A percentile compares a stretch with the other conserved stretches of the same genome.
phyloP scores from a whole-genome alignment of 2,329 filamentous ascomycete species.

The Alternaria ventricosa region DNA sequence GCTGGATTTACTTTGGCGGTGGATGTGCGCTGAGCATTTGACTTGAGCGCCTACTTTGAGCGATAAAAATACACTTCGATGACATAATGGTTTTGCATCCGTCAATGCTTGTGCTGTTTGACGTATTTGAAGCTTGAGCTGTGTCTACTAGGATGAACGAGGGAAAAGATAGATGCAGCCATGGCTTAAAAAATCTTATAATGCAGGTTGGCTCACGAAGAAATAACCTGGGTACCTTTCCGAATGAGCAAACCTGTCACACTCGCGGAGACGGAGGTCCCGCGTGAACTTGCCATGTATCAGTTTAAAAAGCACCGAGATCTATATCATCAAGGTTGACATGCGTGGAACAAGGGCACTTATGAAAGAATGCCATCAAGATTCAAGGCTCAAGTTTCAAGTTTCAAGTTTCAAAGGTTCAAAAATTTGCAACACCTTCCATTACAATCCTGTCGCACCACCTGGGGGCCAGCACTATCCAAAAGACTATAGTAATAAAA shows the following conservation, averaged over 20 bases:
- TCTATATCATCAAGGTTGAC: no score
- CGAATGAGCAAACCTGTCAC: no score
- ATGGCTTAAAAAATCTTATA: rapidly evolving
- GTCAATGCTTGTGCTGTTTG: neutral
- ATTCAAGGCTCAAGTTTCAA: no score
- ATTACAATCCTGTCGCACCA: neutral
- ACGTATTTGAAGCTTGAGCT: neutral
- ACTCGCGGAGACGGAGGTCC: no score
- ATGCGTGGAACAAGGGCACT: no score
- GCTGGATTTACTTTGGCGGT: neutral
- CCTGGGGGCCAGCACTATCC: neutral
- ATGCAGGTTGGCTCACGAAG: no score
- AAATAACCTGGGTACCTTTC: no score
- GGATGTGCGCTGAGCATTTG: neutral
- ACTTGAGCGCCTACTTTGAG: neutral
- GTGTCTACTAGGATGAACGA: neutral
- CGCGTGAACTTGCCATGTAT: no score
- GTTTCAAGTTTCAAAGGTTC: no score
- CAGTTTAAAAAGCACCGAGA: no score
- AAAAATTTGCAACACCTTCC: neutral
- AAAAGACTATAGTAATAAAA: neutral
- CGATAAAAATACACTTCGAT: neutral
- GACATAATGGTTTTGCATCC: neutral
- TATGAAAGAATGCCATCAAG: no score
- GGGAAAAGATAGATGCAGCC: neutral